Evolutionary conservation across 2,329 filamentous ascomycete species (phyloP).

Genomic region (Capronia epimyces): DNA sequence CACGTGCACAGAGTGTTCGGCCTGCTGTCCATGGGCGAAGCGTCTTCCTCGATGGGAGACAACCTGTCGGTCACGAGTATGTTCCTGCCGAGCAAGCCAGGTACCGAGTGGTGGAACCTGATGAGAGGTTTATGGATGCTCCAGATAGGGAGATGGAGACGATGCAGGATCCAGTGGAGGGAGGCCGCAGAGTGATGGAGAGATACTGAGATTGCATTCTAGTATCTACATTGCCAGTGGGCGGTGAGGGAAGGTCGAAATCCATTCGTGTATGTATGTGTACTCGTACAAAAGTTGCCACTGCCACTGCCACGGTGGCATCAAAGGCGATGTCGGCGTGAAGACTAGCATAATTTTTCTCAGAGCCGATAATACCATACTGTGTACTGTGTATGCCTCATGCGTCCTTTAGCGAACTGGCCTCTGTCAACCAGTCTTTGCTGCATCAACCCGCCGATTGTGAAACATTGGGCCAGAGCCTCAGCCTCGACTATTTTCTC

Average conservation of each 20-base stretch:
- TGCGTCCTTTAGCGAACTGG: too few species aligned
- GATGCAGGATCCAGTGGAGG: conserved; percentile 17
- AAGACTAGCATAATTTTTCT: too few species aligned
- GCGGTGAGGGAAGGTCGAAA: background rate
- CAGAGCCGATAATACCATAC: too few species aligned
- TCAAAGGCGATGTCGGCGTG: too few species aligned
- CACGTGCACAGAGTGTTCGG: conserved; percentile 41
- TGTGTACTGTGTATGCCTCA: background rate
- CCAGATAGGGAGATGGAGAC: conserved; percentile 24
- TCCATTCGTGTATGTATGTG: conserved; percentile 4
- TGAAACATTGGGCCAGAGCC: conserved; percentile 11
- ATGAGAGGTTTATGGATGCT: conserved; percentile 22
- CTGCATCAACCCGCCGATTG: background rate
- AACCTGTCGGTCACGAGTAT: conserved; percentile 19
- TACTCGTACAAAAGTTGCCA: conserved; percentile 1
- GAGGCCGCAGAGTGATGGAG: conserved; percentile 21
- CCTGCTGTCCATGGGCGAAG: conserved; percentile 42
- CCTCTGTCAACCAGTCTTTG: too few species aligned
- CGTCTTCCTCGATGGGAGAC: conserved; percentile 32
- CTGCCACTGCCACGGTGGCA: too few species aligned
- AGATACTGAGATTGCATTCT: conserved; percentile 22
- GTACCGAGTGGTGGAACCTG: conserved; percentile 26
- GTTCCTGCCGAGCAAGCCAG: conserved; percentile 22
- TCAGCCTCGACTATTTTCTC: background rate
- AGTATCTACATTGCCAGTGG: background rate